Percentiles rank a stretch among this genome's conserved stretches.
Conservation (phyloP, 2,329 filamentous ascomycete species). For the Alternaria consortialis region DNA sequence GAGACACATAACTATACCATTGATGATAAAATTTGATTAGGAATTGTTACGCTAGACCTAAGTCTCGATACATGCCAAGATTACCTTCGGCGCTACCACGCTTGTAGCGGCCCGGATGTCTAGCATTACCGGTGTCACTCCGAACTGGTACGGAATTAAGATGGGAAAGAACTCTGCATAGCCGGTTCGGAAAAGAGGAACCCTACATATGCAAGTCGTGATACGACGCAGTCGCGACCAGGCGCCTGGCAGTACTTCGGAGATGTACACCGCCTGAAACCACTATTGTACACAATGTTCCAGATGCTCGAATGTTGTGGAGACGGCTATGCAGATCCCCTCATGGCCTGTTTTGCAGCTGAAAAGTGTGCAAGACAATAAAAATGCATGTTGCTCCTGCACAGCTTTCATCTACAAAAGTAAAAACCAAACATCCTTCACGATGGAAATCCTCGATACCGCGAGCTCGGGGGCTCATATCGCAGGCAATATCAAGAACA, state of each 20-base stretch:
- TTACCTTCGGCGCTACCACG: conserved; percentile 4
- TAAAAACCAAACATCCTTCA: neutral
- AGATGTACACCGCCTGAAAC: neutral
- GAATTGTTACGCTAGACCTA: neutral
- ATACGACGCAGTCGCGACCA: neutral
- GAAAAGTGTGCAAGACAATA: neutral
- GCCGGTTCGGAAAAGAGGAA: neutral
- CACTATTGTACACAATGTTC: neutral
- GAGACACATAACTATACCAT: neutral
- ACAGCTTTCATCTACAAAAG: neutral
- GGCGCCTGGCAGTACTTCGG: neutral
- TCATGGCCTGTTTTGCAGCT: neutral
- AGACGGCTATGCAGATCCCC: neutral
- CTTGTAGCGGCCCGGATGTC: neutral
- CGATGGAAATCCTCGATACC: conserved; percentile 2
- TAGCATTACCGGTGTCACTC: neutral
- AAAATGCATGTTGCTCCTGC: neutral
- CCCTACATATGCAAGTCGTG: neutral
- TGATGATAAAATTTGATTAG: neutral
- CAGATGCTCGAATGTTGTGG: neutral
- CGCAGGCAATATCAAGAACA: neutral
- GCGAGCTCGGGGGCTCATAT: neutral
- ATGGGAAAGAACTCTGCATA: neutral
- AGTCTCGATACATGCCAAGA: neutral
- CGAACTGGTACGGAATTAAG: neutral